Evolutionary conservation across 306 rosid genomes (phyloP).

Genomic region (Vicia sativa): DNA sequence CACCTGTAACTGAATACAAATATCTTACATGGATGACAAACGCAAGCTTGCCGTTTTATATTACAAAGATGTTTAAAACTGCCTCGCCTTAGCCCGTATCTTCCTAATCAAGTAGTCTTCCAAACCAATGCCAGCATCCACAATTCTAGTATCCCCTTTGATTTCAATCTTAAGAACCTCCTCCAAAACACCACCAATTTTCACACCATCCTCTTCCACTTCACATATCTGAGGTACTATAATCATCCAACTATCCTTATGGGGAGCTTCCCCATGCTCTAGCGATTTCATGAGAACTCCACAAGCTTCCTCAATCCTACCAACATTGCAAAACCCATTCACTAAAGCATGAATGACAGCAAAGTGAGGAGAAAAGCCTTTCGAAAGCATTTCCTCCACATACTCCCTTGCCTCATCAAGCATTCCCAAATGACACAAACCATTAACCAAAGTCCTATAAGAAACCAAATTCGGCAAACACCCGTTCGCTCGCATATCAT

Average conservation of each 20-base stretch:
- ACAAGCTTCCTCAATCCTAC: conserved; percentile 76
- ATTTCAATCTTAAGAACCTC: conserved; percentile 59
- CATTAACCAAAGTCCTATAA: conserved; percentile 64
- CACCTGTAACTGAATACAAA: not conserved
- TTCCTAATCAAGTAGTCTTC: conserved; percentile 66
- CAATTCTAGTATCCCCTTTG: conserved; percentile 55
- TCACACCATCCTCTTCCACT: conserved; percentile 52
- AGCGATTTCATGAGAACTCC: conserved; percentile 52
- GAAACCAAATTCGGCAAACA: conserved; percentile 83
- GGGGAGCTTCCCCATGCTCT: conserved; percentile 72
- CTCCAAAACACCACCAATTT: conserved; percentile 43
- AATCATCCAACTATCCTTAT: conserved; percentile 61
- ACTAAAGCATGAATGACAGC: conserved; percentile 61
- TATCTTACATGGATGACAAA: conserved; percentile 9
- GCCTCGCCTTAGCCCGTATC: conserved; percentile 46
- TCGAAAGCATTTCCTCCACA: conserved; percentile 58
- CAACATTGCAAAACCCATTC: conserved; percentile 69
- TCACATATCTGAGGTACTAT: conserved; percentile 65
- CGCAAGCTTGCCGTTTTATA: not conserved
- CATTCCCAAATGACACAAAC: conserved; percentile 72
- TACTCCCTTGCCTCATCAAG: conserved; percentile 66
- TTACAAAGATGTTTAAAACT: conserved; percentile 21
- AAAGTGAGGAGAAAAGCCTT: conserved; percentile 76
- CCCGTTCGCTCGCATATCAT: conserved; percentile 70
- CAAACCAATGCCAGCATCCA: conserved; percentile 66